Base-by-base conservation (phyloP, 2,329 filamentous ascomycete genomes). In the Talaromyces sp. region DNA sequence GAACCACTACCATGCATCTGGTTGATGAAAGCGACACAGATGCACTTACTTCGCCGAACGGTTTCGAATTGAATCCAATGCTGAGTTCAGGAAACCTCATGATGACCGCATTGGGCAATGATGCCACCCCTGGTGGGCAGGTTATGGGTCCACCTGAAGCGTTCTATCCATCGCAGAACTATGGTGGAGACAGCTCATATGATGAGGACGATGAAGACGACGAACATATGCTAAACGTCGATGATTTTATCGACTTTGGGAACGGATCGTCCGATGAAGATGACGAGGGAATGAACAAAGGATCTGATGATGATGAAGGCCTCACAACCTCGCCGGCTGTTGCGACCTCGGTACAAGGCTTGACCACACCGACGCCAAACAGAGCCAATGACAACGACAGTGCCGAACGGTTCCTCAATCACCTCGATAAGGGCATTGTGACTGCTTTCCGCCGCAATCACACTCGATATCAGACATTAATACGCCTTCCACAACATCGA, bases 141-240 rank as follows among this genome's bases (percentile, higher is more conserved):
- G 83, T 87, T n/a, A 83, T 91, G 72, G 90, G 90, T 0, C 89
- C 90, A 2, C 84, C 88, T 0, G 90, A 93, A 76, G 89, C 90
- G 8, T 93, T 92, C 75, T 93, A 90, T 71, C 86, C 90, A 5
- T 87, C 89, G 62, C 83, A 83, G 11, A 84, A 78, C 63, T 78
- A 84, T 65, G 78, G 79, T 50, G 76, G 85, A 13, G 88, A 90
- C 67, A 83, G 85, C 62, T 83, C 85, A 78, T 70, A 85, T 79
- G 84, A 87, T 52, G 82, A 85, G 27, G 85, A 87, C 16, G 84
- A 84, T 22, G 88, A 90, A 24, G 87, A 84, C 31, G 88, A 90
- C 68, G 82, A 86, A 70, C 82, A 82, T 63, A 78, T 90, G 16
- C 76, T 81, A 64, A 85, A 88, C 67, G 82, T 93, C 11, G 86